Evolutionary conservation across 208 protist genomes (phyloP).

Genomic region (Zelonia costaricensis): DNA sequence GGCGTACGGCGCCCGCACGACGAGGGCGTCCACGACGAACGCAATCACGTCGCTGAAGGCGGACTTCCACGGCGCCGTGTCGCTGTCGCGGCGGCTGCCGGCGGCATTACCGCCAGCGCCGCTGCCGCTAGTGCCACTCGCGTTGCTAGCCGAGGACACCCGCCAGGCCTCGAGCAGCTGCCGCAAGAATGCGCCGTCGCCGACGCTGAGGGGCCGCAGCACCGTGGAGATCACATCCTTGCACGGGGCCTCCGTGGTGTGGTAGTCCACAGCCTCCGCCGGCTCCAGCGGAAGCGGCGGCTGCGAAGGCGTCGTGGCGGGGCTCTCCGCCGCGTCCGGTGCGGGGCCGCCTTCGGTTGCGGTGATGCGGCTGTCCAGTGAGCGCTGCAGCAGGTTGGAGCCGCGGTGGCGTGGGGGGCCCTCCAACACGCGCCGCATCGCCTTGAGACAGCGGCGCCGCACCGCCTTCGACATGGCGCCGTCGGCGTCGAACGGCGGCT

Average conservation of each 20-base stretch:
- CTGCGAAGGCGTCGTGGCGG: background rate
- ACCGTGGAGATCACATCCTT: constrained; percentile 22
- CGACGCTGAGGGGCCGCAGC: constrained; percentile 28
- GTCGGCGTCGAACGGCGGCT: background rate
- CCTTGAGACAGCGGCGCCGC: constrained; percentile 10
- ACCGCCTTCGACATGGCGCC: constrained; percentile 7
- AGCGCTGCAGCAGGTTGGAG: background rate
- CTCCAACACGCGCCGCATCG: constrained; percentile 7
- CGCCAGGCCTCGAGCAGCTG: constrained; percentile 37
- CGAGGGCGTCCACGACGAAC: constrained; percentile 19
- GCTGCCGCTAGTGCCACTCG: background rate
- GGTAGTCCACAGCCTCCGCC: constrained; percentile 1
- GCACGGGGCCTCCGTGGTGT: constrained; percentile 10
- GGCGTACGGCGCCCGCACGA: constrained; percentile 17
- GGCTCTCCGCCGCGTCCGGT: background rate
- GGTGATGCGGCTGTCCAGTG: too few relatives aligned
- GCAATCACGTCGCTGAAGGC: constrained; percentile 20
- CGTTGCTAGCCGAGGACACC: constrained; percentile 6
- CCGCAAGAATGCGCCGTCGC: constrained; percentile 28
- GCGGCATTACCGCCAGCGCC: constrained; percentile 4
- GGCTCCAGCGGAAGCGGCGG: background rate
- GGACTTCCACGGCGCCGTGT: constrained; percentile 10
- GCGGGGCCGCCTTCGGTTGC: too few relatives aligned
- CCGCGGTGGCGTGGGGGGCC: background rate
- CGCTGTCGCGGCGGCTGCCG: constrained; percentile 14